Evolutionary conservation across 2,329 filamentous ascomycete genomes (phyloP).

Genomic region (Neospermospora avenae): DNA sequence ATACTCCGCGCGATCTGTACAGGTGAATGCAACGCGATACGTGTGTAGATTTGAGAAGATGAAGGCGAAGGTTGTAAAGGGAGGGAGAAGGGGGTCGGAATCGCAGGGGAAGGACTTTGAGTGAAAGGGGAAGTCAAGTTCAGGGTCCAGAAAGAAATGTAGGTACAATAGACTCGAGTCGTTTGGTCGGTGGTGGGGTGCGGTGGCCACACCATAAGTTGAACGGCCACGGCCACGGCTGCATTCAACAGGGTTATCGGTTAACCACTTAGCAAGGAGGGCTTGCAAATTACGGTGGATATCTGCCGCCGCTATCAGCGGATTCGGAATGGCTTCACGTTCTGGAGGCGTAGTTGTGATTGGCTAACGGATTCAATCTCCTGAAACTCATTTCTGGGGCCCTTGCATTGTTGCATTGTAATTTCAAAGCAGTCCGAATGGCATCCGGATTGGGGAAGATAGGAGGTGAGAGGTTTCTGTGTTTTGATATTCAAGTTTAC

Average conservation of each 20-base stretch:
- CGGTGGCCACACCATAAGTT: neutral
- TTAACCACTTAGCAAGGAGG: neutral
- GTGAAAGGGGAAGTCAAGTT: neutral
- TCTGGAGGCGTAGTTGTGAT: neutral
- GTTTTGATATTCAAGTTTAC: neutral
- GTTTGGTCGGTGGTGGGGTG: neutral
- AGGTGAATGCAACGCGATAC: neutral
- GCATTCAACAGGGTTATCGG: neutral
- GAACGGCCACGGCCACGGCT: neutral
- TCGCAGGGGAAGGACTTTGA: too few species aligned
- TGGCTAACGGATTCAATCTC: neutral
- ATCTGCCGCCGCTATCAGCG: neutral
- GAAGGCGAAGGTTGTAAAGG: neutral
- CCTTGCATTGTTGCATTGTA: conserved; percentile 1
- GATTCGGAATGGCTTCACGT: conserved; percentile 4
- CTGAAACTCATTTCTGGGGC: neutral
- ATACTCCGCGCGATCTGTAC: conserved; percentile 10
- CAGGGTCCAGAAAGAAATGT: conserved; percentile 5
- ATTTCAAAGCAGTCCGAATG: neutral
- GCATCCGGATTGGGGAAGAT: neutral
- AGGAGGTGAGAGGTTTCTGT: neutral
- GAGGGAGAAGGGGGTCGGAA: neutral
- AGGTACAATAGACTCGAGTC: neutral
- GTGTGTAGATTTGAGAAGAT: neutral
- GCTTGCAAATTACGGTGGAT: neutral